These are phyloP conservation scores for Diaporthe humulicola DNA, from an alignment of 2,329 filamentous ascomycete genomes.

Conservation along the genomic window DNA sequence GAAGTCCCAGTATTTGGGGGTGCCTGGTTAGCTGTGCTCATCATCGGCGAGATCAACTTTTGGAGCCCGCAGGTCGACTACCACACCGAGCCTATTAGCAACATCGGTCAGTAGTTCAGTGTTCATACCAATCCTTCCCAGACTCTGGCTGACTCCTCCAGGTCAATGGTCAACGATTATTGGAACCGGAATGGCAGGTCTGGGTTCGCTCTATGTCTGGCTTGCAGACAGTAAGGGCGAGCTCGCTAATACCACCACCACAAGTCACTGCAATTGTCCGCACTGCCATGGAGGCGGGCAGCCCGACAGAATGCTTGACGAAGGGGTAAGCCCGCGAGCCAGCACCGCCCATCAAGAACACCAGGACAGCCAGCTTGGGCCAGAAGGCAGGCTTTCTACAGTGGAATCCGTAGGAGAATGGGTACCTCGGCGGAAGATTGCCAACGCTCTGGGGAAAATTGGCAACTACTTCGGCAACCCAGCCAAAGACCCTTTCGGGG, in stretches of 20 bases:
- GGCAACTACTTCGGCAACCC: conserved; percentile 17
- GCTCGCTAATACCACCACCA: not conserved
- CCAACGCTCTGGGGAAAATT: conserved; percentile 1
- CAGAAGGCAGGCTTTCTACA: not conserved
- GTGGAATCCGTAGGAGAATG: not conserved
- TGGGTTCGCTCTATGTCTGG: conserved; percentile 71
- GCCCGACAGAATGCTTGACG: not conserved
- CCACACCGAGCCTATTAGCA: conserved; percentile 73
- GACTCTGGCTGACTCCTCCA: conserved; percentile 44
- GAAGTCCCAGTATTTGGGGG: conserved; percentile 71
- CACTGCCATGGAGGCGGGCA: not conserved
- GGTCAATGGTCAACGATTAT: conserved; percentile 73
- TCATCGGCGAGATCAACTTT: conserved; percentile 75
- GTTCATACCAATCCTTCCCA: not conserved
- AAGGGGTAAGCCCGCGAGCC: not conserved
- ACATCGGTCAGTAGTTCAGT: conserved; percentile 62
- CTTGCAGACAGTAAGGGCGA: conserved; percentile 52
- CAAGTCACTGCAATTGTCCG: not conserved
- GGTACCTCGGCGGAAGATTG: not conserved
- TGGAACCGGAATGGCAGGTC: conserved; percentile 67
- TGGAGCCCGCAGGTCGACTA: conserved; percentile 68
- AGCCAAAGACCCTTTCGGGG: conserved; percentile 4
- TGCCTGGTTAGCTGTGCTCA: conserved; percentile 70
- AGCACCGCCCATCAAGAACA: not conserved
- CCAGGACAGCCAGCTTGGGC: not conserved